Evolutionary conservation across 2,329 filamentous ascomycete genomes (phyloP).

Genomic region (Pseudofabraea citricarpa): DNA sequence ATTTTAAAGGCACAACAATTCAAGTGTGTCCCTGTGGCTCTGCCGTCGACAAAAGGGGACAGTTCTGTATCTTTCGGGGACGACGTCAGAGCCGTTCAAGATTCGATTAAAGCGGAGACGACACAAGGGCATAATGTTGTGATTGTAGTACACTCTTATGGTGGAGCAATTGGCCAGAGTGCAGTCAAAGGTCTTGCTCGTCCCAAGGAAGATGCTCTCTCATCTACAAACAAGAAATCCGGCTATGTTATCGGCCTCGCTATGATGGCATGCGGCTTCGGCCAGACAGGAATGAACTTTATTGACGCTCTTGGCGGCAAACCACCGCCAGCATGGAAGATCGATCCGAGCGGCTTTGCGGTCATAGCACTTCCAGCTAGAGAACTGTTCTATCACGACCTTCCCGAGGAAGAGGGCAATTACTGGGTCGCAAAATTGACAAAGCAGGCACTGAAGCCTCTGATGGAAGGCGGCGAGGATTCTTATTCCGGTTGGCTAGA

Average conservation of each 20-base stretch:
- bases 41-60: constrained; percentile 29
- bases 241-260: constrained; percentile 34
- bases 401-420: constrained; percentile 33
- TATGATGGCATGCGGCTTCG: constrained; percentile 34
- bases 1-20: constrained; percentile 25
- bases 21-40: constrained; percentile 28
- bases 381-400: constrained; percentile 40
- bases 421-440: constrained; percentile 34
- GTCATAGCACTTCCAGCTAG: constrained; percentile 27
- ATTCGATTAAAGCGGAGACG: constrained; percentile 28
- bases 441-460: constrained; percentile 32
- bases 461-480: constrained; percentile 34
- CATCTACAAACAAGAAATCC: constrained; percentile 2
- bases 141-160: constrained; percentile 39
- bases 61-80: constrained; percentile 29
- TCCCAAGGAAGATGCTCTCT: constrained; percentile 8
- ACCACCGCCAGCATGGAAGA: constrained; percentile 32
- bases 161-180: constrained; percentile 32
- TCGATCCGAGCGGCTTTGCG: constrained; percentile 33
- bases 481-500: constrained; percentile 24
- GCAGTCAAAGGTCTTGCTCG: constrained; percentile 34
- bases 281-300: constrained; percentile 28
- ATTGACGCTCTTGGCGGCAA: constrained; percentile 32
- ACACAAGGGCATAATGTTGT: constrained; percentile 32
- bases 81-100: constrained; percentile 32